Conservation (phyloP, 768 basidiomycete species). For the Hericium rajendrae region DNA sequence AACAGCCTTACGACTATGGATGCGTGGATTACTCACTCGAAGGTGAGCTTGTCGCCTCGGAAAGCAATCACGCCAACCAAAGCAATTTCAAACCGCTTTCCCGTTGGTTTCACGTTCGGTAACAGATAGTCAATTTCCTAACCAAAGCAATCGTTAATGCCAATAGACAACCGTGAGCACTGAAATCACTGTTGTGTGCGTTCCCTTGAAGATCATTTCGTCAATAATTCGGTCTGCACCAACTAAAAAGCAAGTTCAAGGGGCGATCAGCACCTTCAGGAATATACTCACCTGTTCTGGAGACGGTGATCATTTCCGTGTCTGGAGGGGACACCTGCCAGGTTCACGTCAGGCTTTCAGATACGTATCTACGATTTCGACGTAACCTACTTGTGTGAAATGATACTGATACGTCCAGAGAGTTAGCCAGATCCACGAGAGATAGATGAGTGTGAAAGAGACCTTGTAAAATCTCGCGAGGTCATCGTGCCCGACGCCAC, state of each 20-base stretch:
- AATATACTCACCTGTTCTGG: conserved; percentile 26
- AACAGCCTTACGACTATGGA: background rate
- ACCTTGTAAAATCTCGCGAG: conserved; percentile 39
- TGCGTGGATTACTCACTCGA: conserved; percentile 27
- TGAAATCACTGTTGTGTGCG: conserved; percentile 26
- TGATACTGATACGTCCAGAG: conserved; percentile 22
- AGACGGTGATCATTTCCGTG: conserved; percentile 30
- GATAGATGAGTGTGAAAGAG: background rate
- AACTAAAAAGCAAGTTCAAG: conserved; percentile 14
- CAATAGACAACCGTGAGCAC: background rate
- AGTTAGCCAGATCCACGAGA: background rate
- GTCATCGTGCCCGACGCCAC: conserved; percentile 33
- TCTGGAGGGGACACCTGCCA: conserved; percentile 31
- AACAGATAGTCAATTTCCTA: conserved; percentile 34
- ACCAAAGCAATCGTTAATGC: background rate
- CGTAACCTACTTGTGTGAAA: conserved; percentile 24
- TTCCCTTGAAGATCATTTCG: conserved; percentile 37
- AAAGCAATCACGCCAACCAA: conserved; percentile 37
- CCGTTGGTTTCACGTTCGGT: conserved; percentile 23
- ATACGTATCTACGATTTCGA: too few species aligned
- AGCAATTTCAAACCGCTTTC: conserved; percentile 30
- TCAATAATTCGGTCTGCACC: conserved; percentile 37
- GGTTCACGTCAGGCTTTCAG: background rate
- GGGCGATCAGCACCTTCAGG: too few species aligned
- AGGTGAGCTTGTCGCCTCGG: conserved; percentile 39